Evolutionary conservation across 768 basidiomycete genomes (phyloP).

Genomic region (Mycena kentingensis): DNA sequence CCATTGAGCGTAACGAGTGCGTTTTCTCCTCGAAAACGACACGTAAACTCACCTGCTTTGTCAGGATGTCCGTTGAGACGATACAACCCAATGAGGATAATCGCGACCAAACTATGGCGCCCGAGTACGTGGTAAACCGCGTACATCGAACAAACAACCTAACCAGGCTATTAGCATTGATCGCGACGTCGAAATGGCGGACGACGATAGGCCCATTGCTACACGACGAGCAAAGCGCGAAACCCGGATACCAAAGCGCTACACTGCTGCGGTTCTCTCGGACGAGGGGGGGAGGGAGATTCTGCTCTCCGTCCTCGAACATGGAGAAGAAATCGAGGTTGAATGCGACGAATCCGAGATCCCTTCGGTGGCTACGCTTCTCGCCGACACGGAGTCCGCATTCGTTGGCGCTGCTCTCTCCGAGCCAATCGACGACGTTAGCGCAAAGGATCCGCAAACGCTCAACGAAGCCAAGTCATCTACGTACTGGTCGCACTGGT

Average conservation of each 20-base stretch:
- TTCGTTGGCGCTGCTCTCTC: conserved; percentile 10
- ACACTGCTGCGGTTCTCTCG: too few relatives aligned
- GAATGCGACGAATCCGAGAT: conserved; percentile 10
- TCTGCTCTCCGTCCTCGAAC: conserved; percentile 8
- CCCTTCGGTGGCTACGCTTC: background rate
- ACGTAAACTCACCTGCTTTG: conserved; percentile 6
- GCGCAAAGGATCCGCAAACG: conserved; percentile 13
- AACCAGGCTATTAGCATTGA: too few relatives aligned
- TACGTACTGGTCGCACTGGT: conserved; percentile 21
- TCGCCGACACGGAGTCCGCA: conserved; percentile 4
- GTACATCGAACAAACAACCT: too few relatives aligned
- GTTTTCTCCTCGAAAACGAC: background rate
- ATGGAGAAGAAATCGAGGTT: too few relatives aligned
- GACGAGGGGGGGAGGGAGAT: conserved; percentile 1
- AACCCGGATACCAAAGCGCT: too few relatives aligned
- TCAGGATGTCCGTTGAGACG: conserved; percentile 4
- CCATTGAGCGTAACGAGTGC: conserved; percentile 6
- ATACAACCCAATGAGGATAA: conserved; percentile 5
- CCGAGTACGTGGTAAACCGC: background rate
- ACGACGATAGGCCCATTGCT: too few relatives aligned
- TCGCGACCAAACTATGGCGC: background rate
- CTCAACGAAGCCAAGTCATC: conserved; percentile 27
- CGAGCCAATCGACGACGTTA: conserved; percentile 15
- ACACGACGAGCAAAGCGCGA: too few relatives aligned
- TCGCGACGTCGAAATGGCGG: too few relatives aligned